Evolutionary conservation across 352 stramenopile genomes (phyloP).

Genomic region (Phytophthora citricola): DNA sequence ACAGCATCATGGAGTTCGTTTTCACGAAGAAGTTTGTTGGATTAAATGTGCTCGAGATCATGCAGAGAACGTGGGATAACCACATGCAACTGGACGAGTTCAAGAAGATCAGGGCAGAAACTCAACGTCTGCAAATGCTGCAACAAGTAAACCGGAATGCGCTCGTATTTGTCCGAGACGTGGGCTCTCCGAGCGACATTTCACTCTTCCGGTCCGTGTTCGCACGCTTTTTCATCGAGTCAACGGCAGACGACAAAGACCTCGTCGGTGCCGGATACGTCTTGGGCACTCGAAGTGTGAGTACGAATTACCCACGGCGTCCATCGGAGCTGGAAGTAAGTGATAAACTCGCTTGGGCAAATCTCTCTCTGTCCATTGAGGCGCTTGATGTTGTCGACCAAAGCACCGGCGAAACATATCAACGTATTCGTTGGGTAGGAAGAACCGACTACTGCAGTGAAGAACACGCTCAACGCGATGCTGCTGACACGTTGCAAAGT

Average conservation of each 20-base stretch:
- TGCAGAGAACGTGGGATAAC: constrained; percentile 40
- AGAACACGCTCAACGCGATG: constrained; percentile 34
- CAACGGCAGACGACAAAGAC: constrained; percentile 1
- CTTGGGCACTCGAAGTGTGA: constrained; percentile 42
- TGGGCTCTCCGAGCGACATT: constrained; percentile 35
- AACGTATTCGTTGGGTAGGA: constrained; percentile 39
- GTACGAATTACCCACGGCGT: neutral
- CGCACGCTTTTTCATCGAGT: constrained; percentile 42
- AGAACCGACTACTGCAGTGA: constrained; percentile 45
- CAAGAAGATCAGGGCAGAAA: constrained; percentile 41
- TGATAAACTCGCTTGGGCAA: constrained; percentile 33
- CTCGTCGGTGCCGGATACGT: constrained; percentile 28
- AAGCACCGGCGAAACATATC: constrained; percentile 19
- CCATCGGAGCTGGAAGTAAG: neutral
- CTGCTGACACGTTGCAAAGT: constrained; percentile 33
- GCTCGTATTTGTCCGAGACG: constrained; percentile 39
- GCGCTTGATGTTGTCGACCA: constrained; percentile 29
- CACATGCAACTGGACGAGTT: constrained; percentile 36
- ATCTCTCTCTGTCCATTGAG: constrained; percentile 38
- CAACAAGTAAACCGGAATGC: constrained; percentile 36
- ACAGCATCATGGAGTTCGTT: constrained; percentile 39
- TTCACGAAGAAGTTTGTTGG: constrained; percentile 41
- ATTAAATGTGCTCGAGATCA: constrained; percentile 32
- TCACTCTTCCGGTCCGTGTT: constrained; percentile 43
- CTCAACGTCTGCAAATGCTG: constrained; percentile 33